Evolutionary conservation across 1,139 yeast species (phyloP).

Genomic region (Taphrina betulina): DNA sequence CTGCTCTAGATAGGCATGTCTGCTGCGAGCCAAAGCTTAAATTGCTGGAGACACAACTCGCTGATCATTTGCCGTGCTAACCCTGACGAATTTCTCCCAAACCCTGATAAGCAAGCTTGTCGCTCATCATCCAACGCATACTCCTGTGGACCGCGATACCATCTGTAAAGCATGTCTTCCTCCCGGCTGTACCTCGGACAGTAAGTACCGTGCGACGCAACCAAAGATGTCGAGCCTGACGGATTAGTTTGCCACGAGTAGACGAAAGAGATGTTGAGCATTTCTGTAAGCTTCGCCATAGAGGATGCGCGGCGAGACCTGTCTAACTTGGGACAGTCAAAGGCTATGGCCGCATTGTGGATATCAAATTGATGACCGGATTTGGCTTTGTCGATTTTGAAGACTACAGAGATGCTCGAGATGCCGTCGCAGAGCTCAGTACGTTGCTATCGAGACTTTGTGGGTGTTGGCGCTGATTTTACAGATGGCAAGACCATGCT

Average conservation of each 20-base stretch:
- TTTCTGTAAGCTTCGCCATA: constrained; percentile 26
- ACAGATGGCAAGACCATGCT: constrained; percentile 43
- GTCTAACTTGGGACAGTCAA: constrained; percentile 32
- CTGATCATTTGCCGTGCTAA: too few species aligned
- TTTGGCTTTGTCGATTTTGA: constrained; percentile 39
- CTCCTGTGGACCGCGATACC: too few species aligned
- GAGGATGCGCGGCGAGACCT: too few species aligned
- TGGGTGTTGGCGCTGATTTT: too few species aligned
- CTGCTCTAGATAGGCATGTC: too few species aligned
- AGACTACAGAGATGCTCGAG: constrained; percentile 40
- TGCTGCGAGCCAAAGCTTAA: too few species aligned
- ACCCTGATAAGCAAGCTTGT: too few species aligned
- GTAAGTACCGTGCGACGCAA: not conserved
- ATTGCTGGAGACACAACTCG: too few species aligned
- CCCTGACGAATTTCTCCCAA: too few species aligned
- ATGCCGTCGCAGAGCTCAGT: constrained; percentile 38
- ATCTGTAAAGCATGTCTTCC: too few species aligned
- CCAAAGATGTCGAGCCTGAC: not conserved
- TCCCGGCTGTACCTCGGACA: constrained; percentile 23
- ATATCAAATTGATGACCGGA: constrained; percentile 40
- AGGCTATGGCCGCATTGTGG: constrained; percentile 39
- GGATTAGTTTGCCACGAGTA: constrained; percentile 8
- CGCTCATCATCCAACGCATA: too few species aligned
- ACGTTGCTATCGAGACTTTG: too few species aligned
- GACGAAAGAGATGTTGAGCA: constrained; percentile 28